Base-by-base conservation (phyloP, 176 grass and related monocot genomes). In the barley (Hordeum vulgare) region DNA sequence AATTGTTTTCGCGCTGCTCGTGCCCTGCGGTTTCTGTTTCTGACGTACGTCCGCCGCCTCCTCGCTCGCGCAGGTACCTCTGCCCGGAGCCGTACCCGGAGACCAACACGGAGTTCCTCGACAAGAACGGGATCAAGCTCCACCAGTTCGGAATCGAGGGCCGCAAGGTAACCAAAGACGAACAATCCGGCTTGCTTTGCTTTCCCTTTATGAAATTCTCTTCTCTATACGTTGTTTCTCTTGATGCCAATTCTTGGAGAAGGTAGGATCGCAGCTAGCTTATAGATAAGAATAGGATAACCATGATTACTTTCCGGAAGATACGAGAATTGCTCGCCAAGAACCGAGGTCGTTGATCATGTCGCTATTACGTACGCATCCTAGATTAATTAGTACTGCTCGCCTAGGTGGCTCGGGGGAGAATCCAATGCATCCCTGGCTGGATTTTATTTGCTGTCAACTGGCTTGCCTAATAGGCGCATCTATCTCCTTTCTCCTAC, bases 21-120 rank as follows among this genome's bases (percentile, higher is more conserved):
- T 66, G 81, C 26, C 44, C 12, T 45, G 36, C 36, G 44, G 44
- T 51, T 37, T 77, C 76, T 88, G 62, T n/a, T n/a, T n/a, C n/a
- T n/a, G n/a, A n/a, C n/a, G n/a, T n/a, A 35, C 73, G 81, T 58
- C 74, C 61, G 49, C 27, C 61, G 56, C 68, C 41, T 39, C 9
- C 8, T 56, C 25, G 70, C 7, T 71, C 85, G 70, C 7, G 63
- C 85, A 94, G 92, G 76, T 94, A 91, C 66, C 79, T 94, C 36
- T 94, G 88, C 80, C 88, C 92, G 71, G 88, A 94, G 89, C 86
- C 86, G 80, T 94, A 94, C 72, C 83, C 92, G 75, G 89, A 86
- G 80, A 35, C 40, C 11, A 94, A 94, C 76, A 71, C 21, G 61
- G 92, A 89, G 56, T 94, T 94, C 83, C 85, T 94, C 11, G 82